Evolutionary conservation across 768 basidiomycete genomes (phyloP), one percentile per base, ranked within the genome.

Genomic region (Jaapia argillacea): DNA sequence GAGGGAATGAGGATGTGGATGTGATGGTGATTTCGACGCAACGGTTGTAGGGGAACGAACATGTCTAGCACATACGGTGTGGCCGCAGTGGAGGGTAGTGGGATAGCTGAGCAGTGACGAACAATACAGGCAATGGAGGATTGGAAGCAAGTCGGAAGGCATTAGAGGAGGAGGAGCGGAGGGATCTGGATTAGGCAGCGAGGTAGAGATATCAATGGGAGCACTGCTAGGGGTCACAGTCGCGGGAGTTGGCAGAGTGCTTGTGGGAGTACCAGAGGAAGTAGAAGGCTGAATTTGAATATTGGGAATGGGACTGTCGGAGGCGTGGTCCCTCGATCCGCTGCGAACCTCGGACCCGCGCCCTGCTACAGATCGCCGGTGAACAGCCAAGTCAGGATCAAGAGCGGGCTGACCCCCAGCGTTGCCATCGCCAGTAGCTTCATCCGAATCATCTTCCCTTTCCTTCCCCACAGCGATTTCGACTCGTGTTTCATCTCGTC

Each of bases 41-140:
- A 24, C 31, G 48, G 13, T 26, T 18, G n/a, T 18, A 39, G 14
- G 27, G 25, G 43, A 20, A 57, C 2, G 5, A 51, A 50, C 48
- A 46, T 57, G 44, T 70, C 51, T 36, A 0, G 75, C 59, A 53
- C 90, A 96, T 48, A 93, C 49, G 18, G 89, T 72, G 57, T 96
- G 91, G 42, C 91, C 91, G 55, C 91, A 96, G 52, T 67, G 73
- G 31, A 94, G 78, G 6, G 68, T 74, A 26, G 73, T 63, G 2
- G 81, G 79, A 3, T 63, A 55, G 20, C 52, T 45, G 20, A 80
- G 31, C 1, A 58, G 47, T 5, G 60, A 55, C 1, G 53, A 42
- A 51, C 85, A 85, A 59, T 74, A 54, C 3, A 75, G 70, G 54
- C 85, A 87, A 42, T 46, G 44, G 45, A 82, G 63, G 43, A 75